A percentile compares a stretch with the other conserved stretches of the same genome.
phyloP scores from a whole-genome alignment of 1,139 yeast genomes.

The Geotrichum cucujoidarum region DNA sequence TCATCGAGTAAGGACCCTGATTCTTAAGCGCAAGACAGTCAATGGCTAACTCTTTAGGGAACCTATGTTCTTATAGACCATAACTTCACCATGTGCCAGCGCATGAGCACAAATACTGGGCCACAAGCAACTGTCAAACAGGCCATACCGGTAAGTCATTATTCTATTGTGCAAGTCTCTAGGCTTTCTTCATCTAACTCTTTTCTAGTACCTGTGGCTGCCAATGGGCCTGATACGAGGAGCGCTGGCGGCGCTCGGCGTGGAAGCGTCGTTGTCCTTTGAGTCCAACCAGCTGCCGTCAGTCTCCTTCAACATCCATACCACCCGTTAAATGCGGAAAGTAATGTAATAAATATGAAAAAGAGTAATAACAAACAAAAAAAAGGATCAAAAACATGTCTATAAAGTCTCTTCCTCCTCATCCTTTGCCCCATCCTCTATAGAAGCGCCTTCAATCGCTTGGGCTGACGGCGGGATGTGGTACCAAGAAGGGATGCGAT shows the following conservation, averaged over 20 bases:
- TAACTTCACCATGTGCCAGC: slow-evolving; percentile 50
- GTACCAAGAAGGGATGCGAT: slow-evolving; percentile 49
- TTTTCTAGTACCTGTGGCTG: slow-evolving; percentile 55
- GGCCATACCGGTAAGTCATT: slow-evolving; percentile 33
- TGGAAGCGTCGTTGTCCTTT: slow-evolving; percentile 61
- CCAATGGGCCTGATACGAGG: slow-evolving; percentile 86
- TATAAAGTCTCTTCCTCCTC: not conserved
- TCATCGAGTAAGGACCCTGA: slow-evolving; percentile 46
- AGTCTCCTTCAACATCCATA: slow-evolving; percentile 69
- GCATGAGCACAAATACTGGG: slow-evolving; percentile 37
- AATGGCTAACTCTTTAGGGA: slow-evolving; percentile 42
- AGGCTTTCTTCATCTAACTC: not conserved
- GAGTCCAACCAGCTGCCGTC: slow-evolving; percentile 56
- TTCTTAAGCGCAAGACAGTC: not conserved
- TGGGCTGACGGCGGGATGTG: slow-evolving; percentile 2
- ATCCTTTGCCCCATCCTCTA: not conserved
- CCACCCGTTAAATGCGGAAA: slow-evolving; percentile 33
- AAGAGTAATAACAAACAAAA: slow-evolving; percentile 3
- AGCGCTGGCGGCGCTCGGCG: slow-evolving; percentile 64
- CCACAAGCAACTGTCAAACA: slow-evolving; percentile 26
- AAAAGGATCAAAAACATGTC: not conserved
- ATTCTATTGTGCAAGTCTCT: not conserved
- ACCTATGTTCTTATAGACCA: slow-evolving; percentile 76
- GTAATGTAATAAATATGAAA: slow-evolving; percentile 1
- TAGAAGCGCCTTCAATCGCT: not conserved